Evolutionary conservation across 139 green algal genomes (phyloP).

Genomic region (Coccomyxa sp.): DNA sequence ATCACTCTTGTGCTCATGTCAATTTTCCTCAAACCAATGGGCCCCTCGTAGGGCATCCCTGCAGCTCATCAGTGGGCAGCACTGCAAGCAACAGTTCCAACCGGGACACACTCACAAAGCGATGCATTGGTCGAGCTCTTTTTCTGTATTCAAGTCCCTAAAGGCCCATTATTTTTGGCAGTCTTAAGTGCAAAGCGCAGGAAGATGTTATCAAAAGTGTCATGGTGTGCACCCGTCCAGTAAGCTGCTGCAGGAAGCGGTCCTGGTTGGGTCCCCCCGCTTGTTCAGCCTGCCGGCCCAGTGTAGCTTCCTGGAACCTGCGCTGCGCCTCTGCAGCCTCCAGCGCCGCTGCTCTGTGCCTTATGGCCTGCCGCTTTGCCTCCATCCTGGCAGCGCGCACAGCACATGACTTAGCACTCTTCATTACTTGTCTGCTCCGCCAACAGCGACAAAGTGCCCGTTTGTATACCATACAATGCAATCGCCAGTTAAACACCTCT

Average conservation of each 20-base stretch:
- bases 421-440: background rate
- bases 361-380: slow-evolving; percentile 12
- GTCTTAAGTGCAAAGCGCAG: too few species aligned
- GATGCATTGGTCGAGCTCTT: too few species aligned
- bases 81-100: too few species aligned
- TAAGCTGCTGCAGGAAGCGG: slow-evolving; percentile 20
- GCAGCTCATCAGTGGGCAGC: too few species aligned
- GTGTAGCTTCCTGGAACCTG: slow-evolving; percentile 17
- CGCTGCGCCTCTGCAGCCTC: slow-evolving; percentile 24
- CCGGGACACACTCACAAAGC: too few species aligned
- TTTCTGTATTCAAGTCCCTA: too few species aligned
- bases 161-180: too few species aligned
- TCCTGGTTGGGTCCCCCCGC: slow-evolving; percentile 17
- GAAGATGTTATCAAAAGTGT: too few species aligned
- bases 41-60: too few species aligned
- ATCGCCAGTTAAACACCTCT: background rate
- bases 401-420: background rate
- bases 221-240: background rate
- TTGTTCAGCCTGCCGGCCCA: background rate
- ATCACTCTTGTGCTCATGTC: background rate
- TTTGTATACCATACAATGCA: background rate
- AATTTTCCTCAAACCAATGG: background rate
- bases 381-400: slow-evolving; percentile 3
- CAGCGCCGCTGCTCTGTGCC: slow-evolving; percentile 19
- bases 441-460: background rate